Evolutionary conservation across 306 rosid genomes (phyloP).

Genomic region (Casuarina glauca): DNA sequence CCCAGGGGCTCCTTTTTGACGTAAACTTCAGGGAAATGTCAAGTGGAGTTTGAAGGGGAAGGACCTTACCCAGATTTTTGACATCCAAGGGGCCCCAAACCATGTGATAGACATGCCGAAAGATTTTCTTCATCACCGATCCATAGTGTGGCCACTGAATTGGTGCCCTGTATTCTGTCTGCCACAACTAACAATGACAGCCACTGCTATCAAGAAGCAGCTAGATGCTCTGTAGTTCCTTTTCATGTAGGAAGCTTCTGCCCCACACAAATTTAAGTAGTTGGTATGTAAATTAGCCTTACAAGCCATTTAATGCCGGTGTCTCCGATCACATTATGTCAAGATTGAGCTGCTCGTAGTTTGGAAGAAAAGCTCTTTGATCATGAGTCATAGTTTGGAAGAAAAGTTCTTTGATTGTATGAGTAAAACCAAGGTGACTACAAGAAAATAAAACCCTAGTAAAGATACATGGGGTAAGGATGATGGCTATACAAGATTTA

Average conservation of each 20-base stretch:
- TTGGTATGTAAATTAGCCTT: background rate
- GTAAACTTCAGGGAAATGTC: background rate
- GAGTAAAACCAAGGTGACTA: no score
- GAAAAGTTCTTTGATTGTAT: no score
- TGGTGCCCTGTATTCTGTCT: slow-evolving; percentile 38
- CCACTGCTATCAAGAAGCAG: slow-evolving; percentile 33
- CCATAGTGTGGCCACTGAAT: slow-evolving; percentile 19
- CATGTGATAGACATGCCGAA: slow-evolving; percentile 39
- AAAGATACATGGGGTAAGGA: no score
- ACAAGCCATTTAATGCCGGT: background rate
- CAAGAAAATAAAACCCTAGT: no score
- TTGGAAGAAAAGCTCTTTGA: no score
- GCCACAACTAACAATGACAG: slow-evolving; percentile 26
- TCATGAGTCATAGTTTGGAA: no score
- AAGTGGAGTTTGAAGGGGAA: background rate
- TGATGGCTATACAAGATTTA: no score
- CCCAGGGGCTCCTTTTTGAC: background rate
- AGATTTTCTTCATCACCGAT: background rate
- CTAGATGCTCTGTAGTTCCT: slow-evolving; percentile 24
- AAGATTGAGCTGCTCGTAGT: no score
- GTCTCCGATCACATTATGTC: no score
- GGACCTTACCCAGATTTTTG: slow-evolving; percentile 3
- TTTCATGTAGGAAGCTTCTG: background rate
- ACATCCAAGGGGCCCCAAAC: slow-evolving; percentile 38
- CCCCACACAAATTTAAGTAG: background rate